Evolutionary conservation across 306 rosid genomes (phyloP).

Genomic region (Trifolium pratense): DNA sequence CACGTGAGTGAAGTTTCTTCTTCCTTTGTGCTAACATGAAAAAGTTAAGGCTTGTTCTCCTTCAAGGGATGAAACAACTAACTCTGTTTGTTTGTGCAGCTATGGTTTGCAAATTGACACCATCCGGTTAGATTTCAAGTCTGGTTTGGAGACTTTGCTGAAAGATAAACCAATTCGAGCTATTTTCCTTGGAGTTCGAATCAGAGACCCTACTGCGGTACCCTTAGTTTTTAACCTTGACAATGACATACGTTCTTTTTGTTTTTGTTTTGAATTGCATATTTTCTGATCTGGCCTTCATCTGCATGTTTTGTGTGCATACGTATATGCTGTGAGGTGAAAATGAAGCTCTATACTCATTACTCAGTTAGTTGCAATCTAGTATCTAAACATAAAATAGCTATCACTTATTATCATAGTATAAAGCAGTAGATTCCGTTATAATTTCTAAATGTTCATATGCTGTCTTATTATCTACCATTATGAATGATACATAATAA

Average conservation of each 20-base stretch:
- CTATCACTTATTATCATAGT: constrained; percentile 11
- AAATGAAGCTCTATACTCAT: constrained; percentile 24
- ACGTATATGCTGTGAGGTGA: not conserved
- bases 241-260: constrained; percentile 3
- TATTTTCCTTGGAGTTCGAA: constrained; percentile 94
- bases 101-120: constrained; percentile 86
- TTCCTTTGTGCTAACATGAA: constrained; percentile 16
- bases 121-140: constrained; percentile 81
- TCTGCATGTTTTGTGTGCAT: constrained; percentile 22
- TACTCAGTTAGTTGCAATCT: too few species aligned
- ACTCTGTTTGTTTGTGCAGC: constrained; percentile 58
- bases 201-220: constrained; percentile 99
- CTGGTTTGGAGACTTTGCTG: constrained; percentile 89
- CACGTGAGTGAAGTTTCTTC: constrained; percentile 59
- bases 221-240: constrained; percentile 33
- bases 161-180: constrained; percentile 81
- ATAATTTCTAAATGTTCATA: constrained; percentile 9
- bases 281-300: constrained; percentile 12
- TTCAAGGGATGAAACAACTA: constrained; percentile 30
- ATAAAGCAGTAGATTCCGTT: not conserved
- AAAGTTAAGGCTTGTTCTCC: constrained; percentile 23
- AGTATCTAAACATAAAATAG: too few species aligned
- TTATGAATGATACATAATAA: not conserved
- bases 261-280: not conserved
- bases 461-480: constrained; percentile 2